A percentile compares a stretch with the other conserved stretches of the same genome.
Conservation (phyloP, 2,329 filamentous ascomycete species). For the Fusarium nodosum region DNA sequence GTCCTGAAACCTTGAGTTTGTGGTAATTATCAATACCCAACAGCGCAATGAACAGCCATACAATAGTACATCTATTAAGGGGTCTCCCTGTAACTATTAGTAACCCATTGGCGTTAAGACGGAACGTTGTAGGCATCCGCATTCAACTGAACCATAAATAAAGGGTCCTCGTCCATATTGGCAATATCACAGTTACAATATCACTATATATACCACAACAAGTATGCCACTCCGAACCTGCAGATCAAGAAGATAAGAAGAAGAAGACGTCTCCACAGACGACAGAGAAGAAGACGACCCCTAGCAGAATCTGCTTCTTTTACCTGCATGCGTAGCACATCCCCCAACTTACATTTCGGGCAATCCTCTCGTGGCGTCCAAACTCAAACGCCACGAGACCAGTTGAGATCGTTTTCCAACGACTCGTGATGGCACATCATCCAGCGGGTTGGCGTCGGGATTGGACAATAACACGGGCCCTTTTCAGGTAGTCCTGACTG, state of each 20-base stretch:
- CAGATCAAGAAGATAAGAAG: background rate
- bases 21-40: background rate
- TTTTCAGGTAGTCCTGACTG: constrained; percentile 18
- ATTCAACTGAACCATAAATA: background rate
- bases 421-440: constrained; percentile 22
- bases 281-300: constrained; percentile 4
- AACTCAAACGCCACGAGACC: constrained; percentile 44
- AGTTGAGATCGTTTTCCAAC: constrained; percentile 18
- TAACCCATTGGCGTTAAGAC: constrained; percentile 27
- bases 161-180: background rate
- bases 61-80: constrained; percentile 17
- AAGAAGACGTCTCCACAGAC: background rate
- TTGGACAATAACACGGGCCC: constrained; percentile 42
- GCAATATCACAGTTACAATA: constrained; percentile 4
- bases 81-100: constrained; percentile 9
- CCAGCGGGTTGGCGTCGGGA: constrained; percentile 12
- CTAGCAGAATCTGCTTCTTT: constrained; percentile 9
- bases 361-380: constrained; percentile 28
- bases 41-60: constrained; percentile 10
- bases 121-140: background rate
- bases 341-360: constrained; percentile 41
- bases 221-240: constrained; percentile 7
- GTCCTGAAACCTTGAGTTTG: background rate
- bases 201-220: constrained; percentile 3
- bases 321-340: constrained; percentile 10